Base-by-base conservation (phyloP, 2,329 filamentous ascomycete species). In the Phoma herbarum region DNA sequence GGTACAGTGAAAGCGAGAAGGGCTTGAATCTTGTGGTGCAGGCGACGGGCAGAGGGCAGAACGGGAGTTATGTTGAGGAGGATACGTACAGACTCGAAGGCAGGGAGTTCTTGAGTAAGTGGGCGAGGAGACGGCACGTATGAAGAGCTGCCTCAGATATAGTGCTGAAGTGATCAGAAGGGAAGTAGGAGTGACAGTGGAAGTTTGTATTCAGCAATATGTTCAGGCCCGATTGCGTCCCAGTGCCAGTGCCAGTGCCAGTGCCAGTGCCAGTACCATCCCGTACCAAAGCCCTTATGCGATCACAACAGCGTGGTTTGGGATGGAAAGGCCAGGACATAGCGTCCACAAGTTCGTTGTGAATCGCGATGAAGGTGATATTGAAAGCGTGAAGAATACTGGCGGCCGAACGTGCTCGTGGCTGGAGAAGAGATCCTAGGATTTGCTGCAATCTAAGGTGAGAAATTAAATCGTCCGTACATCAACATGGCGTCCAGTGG, bases 11-110 rank as follows among this genome's bases (percentile, higher is more conserved):
- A n/a, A 60, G 75, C 16, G 60, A 60, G 2, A 65, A 69, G 4
- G 79, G 80, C 2, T 45, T 77, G 65, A 75, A 82, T 63, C 73
- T 82, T 60, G 81, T 83, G 5, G 75, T 80, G 52, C 78, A 82
- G 69, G 80, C 78, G 9, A 75, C 78, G 12, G 74, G 75, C 0
- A 67, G 72, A 20, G 75, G 75, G n/a, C 69, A 76, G 50, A 73
- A 77, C 55, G 81, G 82, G 64, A 73, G 76, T 48, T 76, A 71
- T 70, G 72, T 76, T 0, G 75, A 77, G 63, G 64, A 73, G 51
- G 81, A 83, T 70, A 81, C 78, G 31, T 83, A 66, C 51, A 75
- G 81, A 60, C 51, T 75, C 37, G 77, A 73, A 35, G 81, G 80
- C 9, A 82, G 82, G 39, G 74, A 76, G 60, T 75, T 68, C 57